Base-by-base conservation (phyloP, 1,284 basidiomycete species). In the Veloboletus limbatus region DNA sequence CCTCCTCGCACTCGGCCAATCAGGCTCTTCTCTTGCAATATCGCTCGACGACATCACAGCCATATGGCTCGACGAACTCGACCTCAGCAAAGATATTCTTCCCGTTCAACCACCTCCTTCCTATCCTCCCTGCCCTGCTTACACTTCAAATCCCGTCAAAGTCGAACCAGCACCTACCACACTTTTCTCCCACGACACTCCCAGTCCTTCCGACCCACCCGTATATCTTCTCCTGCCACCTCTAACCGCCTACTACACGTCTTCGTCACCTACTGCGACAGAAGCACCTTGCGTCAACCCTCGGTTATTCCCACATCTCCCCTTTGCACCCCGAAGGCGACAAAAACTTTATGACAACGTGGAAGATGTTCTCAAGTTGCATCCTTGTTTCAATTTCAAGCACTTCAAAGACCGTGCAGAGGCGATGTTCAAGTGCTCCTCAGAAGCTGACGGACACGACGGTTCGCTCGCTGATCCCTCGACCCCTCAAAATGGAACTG, bases 41-140 rank as follows among this genome's bases (percentile, higher is more conserved):
- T 73, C 74, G 0, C 61, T 80, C 8, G 74, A 82, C 44, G 81
- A 82, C 52, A 69, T 83, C 28, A 68, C 74, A 6, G 66, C 74
- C 39, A 73, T 82, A 30, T 87, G 82, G 80, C 70, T 85, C 10
- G 69, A 73, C 43, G 72, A 77, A 39, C 66, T 77, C 20, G 76
- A 75, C 33, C 53, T 73, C 11, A 52, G 52, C 22, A 63, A 59
- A 37, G 56, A 68, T 22, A 40, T 57, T 26, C 51, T 58, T 4
- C 54, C 56, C 17, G 41, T 37, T 16, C 63, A 67, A 24, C 22
- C 51, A 3, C 17, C 49, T 8, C 44, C 57, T 9, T 35, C 47
- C 3, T 45, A 53, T 34, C 3, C 47, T 4, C 54, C 64, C 0
- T 53, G 35, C 35, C 41, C 45, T 4, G 30, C 43, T 3, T 46